Conservation (phyloP, 108 stramenopile genomes). For the Skeletonema grethae region DNA sequence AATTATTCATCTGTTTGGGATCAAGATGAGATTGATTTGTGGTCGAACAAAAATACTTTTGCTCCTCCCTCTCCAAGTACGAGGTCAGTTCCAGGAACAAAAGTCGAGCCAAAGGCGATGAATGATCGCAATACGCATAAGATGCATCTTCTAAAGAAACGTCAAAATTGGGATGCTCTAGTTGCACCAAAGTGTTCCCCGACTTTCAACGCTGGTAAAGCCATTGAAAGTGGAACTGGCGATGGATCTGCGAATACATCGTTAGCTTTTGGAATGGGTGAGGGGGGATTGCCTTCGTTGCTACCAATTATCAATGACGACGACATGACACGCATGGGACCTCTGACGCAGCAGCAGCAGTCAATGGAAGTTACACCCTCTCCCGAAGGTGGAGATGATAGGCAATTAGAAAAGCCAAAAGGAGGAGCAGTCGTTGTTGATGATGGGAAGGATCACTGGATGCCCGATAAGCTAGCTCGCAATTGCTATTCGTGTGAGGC, state of each 20-base stretch:
- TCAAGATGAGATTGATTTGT: constrained; percentile 55
- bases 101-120: background rate
- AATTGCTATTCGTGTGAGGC: constrained; percentile 94
- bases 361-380: background rate
- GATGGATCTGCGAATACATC: background rate
- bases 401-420: background rate
- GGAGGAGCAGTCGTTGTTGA: constrained; percentile 44
- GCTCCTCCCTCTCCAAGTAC: constrained; percentile 11
- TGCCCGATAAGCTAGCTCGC: constrained; percentile 89
- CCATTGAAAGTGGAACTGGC: background rate
- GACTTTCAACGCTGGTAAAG: background rate
- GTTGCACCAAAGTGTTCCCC: background rate
- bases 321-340: background rate
- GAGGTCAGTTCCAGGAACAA: constrained; percentile 20
- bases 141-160: constrained; percentile 13
- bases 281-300: background rate
- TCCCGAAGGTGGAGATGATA: background rate
- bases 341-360: background rate
- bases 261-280: background rate
- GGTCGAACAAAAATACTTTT: constrained; percentile 5
- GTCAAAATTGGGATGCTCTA: constrained; percentile 37
- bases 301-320: background rate
- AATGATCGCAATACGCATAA: background rate
- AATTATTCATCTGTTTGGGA: constrained; percentile 35
- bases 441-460: constrained; percentile 82